Evolutionary conservation across 140 eudicot species (phyloP), one percentile per base, ranked within the genome.

Genomic region (Oenanthe javanica): DNA sequence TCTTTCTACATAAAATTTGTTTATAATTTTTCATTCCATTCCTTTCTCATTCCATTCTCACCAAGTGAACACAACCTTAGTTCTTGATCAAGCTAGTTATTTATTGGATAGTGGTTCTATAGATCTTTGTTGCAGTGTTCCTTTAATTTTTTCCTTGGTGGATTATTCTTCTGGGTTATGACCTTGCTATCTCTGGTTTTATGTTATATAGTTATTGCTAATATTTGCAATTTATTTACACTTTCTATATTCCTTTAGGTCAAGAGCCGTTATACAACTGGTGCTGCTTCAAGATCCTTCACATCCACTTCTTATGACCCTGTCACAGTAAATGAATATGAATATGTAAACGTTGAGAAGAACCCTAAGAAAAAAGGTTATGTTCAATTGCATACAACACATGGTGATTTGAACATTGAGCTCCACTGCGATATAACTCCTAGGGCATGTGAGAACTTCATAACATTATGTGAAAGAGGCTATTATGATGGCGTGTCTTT

Each of bases 341-440:
- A 96, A 80, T 96, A 96, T 79, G 89, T 93, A 6, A 93, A 90
- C 73, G 92, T 92, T 73, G 99, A 96, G 88, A 96, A 92, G 77
- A 96, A 93, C 81, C 98, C 97, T 2, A 96, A 85, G 87, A 93
- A 91, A 83, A 96, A 93, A 84, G 99, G 97, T 38, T 96, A 93
- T 63, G 89, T 91, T 57, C 96, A 91, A 85, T 84, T 95, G 80
- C 97, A 91, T 43, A 95, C 99, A 5, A 87, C 97, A 40, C 99
- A 95, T 84, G 99, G 99, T 83, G 98, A 95, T 86, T 72, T 95
- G 82, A 95, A 95, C 80, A 91, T 95, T 76, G 98, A 95, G 88
- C 86, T 95, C 78, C 99, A 95, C 75, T 95, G 99, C 79, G 99
- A 95, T 80, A 93, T 95, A 72, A 69, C 99, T 86, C 98, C 99